Conservation (phyloP, 2,329 filamentous ascomycete species). For the Aspergillus phoenicis region DNA sequence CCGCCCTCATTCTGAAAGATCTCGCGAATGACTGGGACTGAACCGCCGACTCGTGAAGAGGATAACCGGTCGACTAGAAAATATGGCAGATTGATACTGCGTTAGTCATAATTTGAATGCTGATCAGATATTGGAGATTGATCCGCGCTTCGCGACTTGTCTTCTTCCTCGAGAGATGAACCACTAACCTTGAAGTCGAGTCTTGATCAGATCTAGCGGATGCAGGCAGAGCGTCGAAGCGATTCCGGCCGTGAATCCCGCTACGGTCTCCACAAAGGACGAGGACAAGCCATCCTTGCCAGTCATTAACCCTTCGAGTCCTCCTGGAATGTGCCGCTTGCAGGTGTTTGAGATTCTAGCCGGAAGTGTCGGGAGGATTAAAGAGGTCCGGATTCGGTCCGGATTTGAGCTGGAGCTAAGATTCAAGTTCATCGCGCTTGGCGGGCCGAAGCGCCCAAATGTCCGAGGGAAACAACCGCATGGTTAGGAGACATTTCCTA, state of each 20-base stretch:
- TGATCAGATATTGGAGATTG: neutral
- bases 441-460: conserved; percentile 9
- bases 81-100: neutral
- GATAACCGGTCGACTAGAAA: conserved; percentile 53
- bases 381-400: neutral
- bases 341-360: conserved; percentile 4
- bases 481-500: neutral
- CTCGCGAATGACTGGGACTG: conserved; percentile 54
- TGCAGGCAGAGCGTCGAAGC: conserved; percentile 85
- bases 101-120: neutral
- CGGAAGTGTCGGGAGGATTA: neutral
- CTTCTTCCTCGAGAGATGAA: neutral
- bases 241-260: conserved; percentile 85
- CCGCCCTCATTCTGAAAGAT: conserved; percentile 59
- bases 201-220: conserved; percentile 95
- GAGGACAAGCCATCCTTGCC: conserved; percentile 64
- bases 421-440: conserved; percentile 6
- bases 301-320: conserved; percentile 42
- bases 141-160: neutral
- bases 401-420: neutral
- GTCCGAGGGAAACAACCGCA: neutral
- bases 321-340: conserved; percentile 6
- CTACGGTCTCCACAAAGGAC: conserved; percentile 81
- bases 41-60: conserved; percentile 54
- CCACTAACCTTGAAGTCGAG: conserved; percentile 78